These are phyloP conservation scores for Sisymbrium altissimum DNA, from an alignment of 345 rosid species.

Conservation along the genomic window DNA sequence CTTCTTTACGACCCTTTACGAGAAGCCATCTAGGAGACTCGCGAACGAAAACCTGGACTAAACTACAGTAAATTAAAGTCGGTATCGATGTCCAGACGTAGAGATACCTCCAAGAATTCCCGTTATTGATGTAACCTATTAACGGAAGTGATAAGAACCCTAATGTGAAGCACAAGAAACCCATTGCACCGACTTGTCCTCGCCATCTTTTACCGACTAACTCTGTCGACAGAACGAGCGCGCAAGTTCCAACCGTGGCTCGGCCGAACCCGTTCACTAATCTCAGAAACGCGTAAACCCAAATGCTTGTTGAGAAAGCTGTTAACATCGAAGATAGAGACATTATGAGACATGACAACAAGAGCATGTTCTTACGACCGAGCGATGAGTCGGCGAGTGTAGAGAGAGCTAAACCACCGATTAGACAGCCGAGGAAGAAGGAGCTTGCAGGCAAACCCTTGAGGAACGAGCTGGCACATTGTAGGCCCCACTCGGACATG, in stretches of 20 bases:
- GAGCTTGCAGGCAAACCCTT: constrained; percentile 55
- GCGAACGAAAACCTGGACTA: constrained; percentile 28
- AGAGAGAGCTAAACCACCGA: constrained; percentile 47
- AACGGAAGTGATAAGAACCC: constrained; percentile 49
- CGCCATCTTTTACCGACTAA: constrained; percentile 49
- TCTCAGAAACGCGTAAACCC: constrained; percentile 43
- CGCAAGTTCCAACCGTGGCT: constrained; percentile 42
- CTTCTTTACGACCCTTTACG: constrained; percentile 43
- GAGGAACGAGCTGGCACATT: constrained; percentile 43
- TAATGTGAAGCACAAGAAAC: constrained; percentile 44
- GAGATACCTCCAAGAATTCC: constrained; percentile 46
- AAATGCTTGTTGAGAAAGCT: constrained; percentile 40
- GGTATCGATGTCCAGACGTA: constrained; percentile 49
- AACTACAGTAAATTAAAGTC: constrained; percentile 26
- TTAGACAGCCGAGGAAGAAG: constrained; percentile 55
- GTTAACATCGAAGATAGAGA: constrained; percentile 39
- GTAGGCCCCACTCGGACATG: constrained; percentile 55
- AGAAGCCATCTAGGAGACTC: constrained; percentile 64
- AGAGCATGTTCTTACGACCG: constrained; percentile 60
- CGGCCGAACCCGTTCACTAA: constrained; percentile 51
- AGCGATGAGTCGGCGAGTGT: constrained; percentile 55
- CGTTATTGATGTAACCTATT: constrained; percentile 39
- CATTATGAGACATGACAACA: constrained; percentile 45
- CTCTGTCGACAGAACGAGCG: constrained; percentile 49
- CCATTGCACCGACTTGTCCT: constrained; percentile 40